Evolutionary conservation across 1,284 basidiomycete species (phyloP), one percentile per base, ranked within the genome.

Genomic region (Porodaedalea pini): DNA sequence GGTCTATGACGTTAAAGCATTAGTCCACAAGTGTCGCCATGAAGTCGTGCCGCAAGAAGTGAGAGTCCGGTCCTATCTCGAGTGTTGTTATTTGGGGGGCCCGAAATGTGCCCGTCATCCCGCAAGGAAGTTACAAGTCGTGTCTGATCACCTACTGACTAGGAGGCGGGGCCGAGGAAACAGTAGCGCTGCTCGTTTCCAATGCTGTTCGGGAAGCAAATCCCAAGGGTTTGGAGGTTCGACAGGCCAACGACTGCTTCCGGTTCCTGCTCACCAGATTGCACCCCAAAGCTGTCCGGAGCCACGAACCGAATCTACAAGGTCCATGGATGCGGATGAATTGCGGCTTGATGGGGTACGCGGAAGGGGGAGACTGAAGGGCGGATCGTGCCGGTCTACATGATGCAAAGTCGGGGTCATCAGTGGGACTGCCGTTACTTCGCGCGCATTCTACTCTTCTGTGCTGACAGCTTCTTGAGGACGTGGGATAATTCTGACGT

Each of bases 1-100:
- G 39, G 11, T 54, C 52, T 10, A 39, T 45, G 7, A 36, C 31
- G 21, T 43, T 54, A 5, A 39, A 39, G 31, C 52, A 54, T 23
- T 43, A 43, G 5, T 21, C 41, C n/a, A 54, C 39, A n/a, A 54
- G 37, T 13, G 39, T 31, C 27, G 52, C 52, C 25, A 54, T 39
- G 17, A 54, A 54, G 39, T 54, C 52, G 23, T 54, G 52, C 6
- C 52, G 52, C 10, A 54, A 27, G 39, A 54, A 54, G 8, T 27
- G 19, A 17, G 41, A 19, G 39, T 43, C 52, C 4, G 31, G n/a
- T 19, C 25, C 21, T 17, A 51, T n/a, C 34, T 51, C 50, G 21
- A 51, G 32, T 2, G 21, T 21, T 11, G 50, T 37, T 25, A 51
- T 51, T 39, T 40, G 34, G 15, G n/a, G 8, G 8, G n/a, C 37